Conservation (phyloP, 257 asterid genomes). For the Solanum microdontum region DNA sequence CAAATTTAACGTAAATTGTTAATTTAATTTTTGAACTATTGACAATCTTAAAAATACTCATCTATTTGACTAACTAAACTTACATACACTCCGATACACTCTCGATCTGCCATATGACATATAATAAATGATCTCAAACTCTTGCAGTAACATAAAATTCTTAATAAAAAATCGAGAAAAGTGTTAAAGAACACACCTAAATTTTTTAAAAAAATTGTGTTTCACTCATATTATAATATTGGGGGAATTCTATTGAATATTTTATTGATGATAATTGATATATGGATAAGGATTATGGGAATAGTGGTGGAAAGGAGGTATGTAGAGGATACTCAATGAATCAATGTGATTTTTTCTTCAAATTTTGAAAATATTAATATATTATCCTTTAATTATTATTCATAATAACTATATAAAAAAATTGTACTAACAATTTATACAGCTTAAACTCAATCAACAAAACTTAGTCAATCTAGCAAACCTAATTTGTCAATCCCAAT, state of each 20-base stretch:
- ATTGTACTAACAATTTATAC: neutral
- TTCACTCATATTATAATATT: too few relatives aligned
- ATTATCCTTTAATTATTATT: neutral
- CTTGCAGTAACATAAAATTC: too few relatives aligned
- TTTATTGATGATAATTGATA: neutral
- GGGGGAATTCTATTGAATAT: too few relatives aligned
- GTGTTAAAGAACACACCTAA: too few relatives aligned
- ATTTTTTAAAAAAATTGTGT: fast-evolving
- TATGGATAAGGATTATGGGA: neutral
- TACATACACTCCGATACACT: fast-evolving
- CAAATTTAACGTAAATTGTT: fast-evolving
- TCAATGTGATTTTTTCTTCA: neutral
- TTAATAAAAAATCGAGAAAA: too few relatives aligned
- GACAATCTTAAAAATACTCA: fast-evolving
- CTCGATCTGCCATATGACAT: too few relatives aligned
- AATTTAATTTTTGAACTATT: too few relatives aligned
- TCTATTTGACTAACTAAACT: too few relatives aligned
- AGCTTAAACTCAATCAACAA: neutral
- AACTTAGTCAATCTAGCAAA: neutral
- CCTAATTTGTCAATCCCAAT: neutral
- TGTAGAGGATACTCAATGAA: neutral
- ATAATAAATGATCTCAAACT: too few relatives aligned
- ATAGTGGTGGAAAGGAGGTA: neutral
- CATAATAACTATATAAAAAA: too few relatives aligned
- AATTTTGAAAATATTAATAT: too few relatives aligned